phyloP scores from a whole-genome alignment of 306 rosid genomes.

The Styphnolobium japonicum region DNA sequence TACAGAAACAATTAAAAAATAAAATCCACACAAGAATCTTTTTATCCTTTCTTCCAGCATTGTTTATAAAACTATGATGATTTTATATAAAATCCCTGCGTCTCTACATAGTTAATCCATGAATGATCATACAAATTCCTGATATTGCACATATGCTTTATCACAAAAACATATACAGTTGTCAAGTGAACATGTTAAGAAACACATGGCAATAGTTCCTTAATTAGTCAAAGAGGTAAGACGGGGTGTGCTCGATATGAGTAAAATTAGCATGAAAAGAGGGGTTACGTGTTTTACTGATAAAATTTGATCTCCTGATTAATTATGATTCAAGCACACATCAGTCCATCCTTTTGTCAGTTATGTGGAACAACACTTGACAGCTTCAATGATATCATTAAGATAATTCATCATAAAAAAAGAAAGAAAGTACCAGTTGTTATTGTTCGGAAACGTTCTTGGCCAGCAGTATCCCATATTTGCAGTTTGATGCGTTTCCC shows the following conservation, averaged over 20 bases:
- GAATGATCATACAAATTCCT: not conserved
- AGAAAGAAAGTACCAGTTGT: constrained; percentile 23
- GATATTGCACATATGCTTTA: not conserved
- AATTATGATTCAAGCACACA: not conserved
- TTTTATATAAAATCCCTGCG: not conserved
- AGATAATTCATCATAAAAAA: not conserved
- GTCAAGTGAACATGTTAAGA: not conserved
- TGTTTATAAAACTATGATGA: not conserved
- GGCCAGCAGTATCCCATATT: constrained; percentile 43
- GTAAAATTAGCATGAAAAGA: not conserved
- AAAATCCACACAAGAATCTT: not conserved
- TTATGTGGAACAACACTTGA: not conserved
- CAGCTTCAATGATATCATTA: not conserved
- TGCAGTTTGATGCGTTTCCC: constrained; percentile 36
- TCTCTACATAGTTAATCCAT: not conserved
- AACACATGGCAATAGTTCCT: not conserved
- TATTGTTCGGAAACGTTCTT: constrained; percentile 39
- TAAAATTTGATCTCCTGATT: not conserved
- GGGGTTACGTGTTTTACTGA: not conserved
- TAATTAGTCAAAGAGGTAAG: not conserved
- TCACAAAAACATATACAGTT: not conserved
- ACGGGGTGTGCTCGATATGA: not conserved
- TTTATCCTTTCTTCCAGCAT: not conserved
- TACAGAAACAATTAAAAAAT: not conserved
- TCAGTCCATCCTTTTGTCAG: not conserved